phyloP scores from a whole-genome alignment of 805 yeast species.

The Zygosaccharomyces gambellarensis region DNA sequence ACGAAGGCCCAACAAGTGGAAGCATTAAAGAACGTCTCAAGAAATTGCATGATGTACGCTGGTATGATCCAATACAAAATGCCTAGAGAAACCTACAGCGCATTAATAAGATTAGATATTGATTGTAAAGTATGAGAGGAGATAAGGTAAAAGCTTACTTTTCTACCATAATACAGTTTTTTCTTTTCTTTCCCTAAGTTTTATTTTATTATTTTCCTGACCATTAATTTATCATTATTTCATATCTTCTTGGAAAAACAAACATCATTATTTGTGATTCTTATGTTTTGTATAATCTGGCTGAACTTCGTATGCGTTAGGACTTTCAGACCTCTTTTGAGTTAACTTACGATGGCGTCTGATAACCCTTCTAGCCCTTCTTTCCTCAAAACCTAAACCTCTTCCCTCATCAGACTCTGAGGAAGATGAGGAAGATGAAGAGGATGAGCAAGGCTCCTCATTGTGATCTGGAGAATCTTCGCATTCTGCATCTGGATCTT shows the following conservation, averaged over 20 bases:
- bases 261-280: conserved; percentile 5
- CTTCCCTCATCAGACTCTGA: conserved; percentile 41
- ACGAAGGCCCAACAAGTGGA: conserved; percentile 50
- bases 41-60: conserved; percentile 88
- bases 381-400: conserved; percentile 31
- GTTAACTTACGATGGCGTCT: conserved; percentile 32
- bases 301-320: conserved; percentile 86
- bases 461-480: conserved; percentile 19
- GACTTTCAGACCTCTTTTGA: conserved; percentile 38
- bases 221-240: neutral
- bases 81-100: conserved; percentile 78
- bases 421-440: conserved; percentile 31
- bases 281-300: conserved; percentile 49
- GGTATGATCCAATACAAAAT: conserved; percentile 91
- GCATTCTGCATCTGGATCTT: conserved; percentile 48
- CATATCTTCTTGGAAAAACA: neutral
- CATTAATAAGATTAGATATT: conserved; percentile 59
- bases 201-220: neutral
- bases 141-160: neutral
- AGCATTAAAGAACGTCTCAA: conserved; percentile 59
- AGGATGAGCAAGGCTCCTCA: conserved; percentile 11
- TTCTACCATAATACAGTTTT: neutral
- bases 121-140: conserved; percentile 12
- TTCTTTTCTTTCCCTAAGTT: neutral
- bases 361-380: conserved; percentile 33